phyloP scores from a whole-genome alignment of 805 yeast species.

The Candida nitratophila region DNA sequence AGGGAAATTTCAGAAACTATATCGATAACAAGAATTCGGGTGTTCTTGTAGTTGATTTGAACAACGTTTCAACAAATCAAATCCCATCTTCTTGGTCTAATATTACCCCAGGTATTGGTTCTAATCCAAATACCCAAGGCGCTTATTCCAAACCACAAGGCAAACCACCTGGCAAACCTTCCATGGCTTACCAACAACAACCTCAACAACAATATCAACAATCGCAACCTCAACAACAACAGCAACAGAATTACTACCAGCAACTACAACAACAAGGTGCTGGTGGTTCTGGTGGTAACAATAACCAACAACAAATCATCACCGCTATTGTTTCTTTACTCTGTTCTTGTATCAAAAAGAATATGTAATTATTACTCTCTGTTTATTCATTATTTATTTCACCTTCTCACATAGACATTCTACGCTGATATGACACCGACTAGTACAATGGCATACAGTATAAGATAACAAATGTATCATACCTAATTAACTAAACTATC shows the following conservation, averaged over 20 bases:
- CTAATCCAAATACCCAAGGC: conserved; percentile 6
- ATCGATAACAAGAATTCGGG: conserved; percentile 74
- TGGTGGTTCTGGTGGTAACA: conserved; percentile 1
- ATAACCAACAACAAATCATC: neutral
- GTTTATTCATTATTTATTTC: too few species aligned
- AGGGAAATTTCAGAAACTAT: conserved; percentile 52
- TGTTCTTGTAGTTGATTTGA: conserved; percentile 64
- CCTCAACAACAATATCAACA: conserved; percentile 26
- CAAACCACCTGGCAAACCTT: conserved; percentile 1
- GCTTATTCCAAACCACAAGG: conserved; percentile 2
- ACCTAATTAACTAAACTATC: too few species aligned
- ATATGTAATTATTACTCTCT: neutral
- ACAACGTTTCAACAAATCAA: conserved; percentile 25
- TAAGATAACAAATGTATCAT: too few species aligned
- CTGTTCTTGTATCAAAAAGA: neutral
- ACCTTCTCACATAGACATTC: too few species aligned
- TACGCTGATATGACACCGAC: too few species aligned
- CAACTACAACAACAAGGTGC: conserved; percentile 12
- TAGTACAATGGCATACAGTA: too few species aligned
- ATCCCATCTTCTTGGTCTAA: conserved; percentile 33
- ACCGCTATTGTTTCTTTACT: neutral
- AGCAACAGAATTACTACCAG: conserved; percentile 20
- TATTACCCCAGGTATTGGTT: conserved; percentile 24
- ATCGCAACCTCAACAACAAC: conserved; percentile 18
- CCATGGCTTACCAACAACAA: conserved; percentile 15